Base-by-base conservation (phyloP, 768 basidiomycete species). In the Termitomyces sp. region DNA sequence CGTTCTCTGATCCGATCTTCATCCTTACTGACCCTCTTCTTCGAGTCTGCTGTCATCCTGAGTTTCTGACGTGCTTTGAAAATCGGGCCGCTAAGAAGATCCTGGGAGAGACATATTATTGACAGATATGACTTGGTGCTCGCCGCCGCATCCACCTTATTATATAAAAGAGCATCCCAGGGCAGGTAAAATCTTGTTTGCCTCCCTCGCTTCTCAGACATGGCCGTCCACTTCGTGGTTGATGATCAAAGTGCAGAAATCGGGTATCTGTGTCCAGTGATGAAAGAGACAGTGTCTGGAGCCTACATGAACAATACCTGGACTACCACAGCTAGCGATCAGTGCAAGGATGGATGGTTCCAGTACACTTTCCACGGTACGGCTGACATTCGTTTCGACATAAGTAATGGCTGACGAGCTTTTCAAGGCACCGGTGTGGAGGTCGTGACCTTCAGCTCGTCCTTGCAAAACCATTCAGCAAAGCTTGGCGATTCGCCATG, bases 271-370 rank as follows among this genome's bases (percentile, higher is more conserved):
- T 78, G 76, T 57, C 67, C 71, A 11, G 66, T 72, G 3, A 61
- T 65, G 13, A 67, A 73, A 40, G 67, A 75, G 45, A 58, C 54
- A 8, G 71, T 75, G 10, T 59, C 66, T 32, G 72, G 73, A 22
- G 64, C 72, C 18, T 76, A 73, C 61, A 72, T 69, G 58, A 73
- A 72, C 59, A 70, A 72, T 58, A 75, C 74, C 4, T 76, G 76
- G 75, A 72, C 74, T 9, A 68, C 70, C 13, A 68, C 72, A 36
- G 61, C 67, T 22, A 65, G 64, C 50, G 60, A 64, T 33, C 57
- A 60, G 22, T 77, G 77, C 38, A 62, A 54, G 26, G 64, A 67
- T 50, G 75, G 73, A 38, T 77, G 75, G 75, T 77, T 77, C 59
- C 59, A 70, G 50, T 71, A 75, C 52, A 61, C 63, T n/a, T 78